Base-by-base conservation (phyloP, 345 rosid genomes). In the Arabidopsis arenosa region DNA sequence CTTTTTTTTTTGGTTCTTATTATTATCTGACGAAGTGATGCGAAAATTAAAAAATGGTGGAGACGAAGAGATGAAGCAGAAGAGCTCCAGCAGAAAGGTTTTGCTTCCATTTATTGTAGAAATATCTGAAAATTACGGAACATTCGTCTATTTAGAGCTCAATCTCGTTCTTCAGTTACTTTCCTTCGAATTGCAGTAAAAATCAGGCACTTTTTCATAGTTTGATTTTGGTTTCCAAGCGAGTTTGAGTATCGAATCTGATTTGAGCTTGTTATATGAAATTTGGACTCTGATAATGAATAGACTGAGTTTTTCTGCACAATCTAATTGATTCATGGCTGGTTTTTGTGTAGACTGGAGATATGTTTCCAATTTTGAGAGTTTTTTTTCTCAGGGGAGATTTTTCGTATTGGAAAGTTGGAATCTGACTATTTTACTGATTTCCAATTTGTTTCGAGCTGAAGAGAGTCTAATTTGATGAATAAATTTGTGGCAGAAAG, bases 51-150 rank as follows among this genome's bases (percentile, higher is more conserved):
- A 15, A 47, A 32, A 33, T 18, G 23, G 15, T 7, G 65, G 28
- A 48, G 68, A 71, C 36, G 58, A 59, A 58, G 58, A 69, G 72
- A 41, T 18, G n/a, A 67, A 37, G 48, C 72, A 21, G 36, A 36
- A 66, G 21, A 36, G 21, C 51, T 39, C 4, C 26, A 26, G 18
- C 18, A 51, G 71, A 51, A 52, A 23, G 62, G 62, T 37, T 52
- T 5, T 36, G 9, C 7, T 6, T 36, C 39, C 9, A 36, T 36
- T 28, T 28, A 28, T 28, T 28, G 30, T 28, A 28, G 30, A 28
- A 28, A 28, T 28, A 2, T 28, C 30, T 28, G 30, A 28, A 2
- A 28, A 28, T 18, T 18, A 18, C 21, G 21, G 21, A 28, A 28
- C 32, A 28, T 28, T 41, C n/a, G 5, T 11, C 5, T 43, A 26